A percentile compares a stretch with the other conserved stretches of the same genome.
Conservation (phyloP, 371 early-diverging fungal species). For the Actinomucor elegans region DNA sequence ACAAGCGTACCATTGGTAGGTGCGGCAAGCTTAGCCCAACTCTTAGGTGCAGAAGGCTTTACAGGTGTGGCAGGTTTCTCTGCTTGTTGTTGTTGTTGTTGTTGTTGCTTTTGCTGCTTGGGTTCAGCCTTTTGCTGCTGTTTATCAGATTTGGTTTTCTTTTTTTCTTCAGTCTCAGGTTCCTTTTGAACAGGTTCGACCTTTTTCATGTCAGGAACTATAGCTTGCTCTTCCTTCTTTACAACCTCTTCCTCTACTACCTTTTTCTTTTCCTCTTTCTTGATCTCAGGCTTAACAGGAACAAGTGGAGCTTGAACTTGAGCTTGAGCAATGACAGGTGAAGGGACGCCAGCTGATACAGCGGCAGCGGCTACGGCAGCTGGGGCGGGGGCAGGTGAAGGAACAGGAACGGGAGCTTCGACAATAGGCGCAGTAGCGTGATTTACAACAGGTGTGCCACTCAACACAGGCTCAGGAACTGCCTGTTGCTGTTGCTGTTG, state of each 20-base stretch:
- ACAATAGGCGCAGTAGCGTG: neutral
- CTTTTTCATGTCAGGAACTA: no score
- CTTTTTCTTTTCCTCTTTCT: neutral
- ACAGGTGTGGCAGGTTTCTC: constrained; percentile 1
- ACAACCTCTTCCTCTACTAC: neutral
- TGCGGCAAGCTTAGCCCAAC: constrained; percentile 46
- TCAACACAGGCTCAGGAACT: neutral
- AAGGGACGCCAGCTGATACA: neutral
- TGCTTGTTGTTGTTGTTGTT: constrained; percentile 3
- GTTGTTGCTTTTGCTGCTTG: constrained; percentile 6
- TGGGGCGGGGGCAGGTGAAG: neutral
- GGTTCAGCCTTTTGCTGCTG: neutral
- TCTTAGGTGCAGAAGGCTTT: constrained; percentile 35
- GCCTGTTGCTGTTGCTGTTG: constrained; percentile 14
- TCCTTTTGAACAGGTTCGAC: neutral
- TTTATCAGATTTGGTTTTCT: constrained; percentile 3
- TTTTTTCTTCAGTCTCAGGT: constrained; percentile 5
- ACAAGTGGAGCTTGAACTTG: neutral
- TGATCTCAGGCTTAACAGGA: neutral
- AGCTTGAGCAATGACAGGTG: neutral
- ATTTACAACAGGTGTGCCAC: neutral
- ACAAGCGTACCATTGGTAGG: neutral
- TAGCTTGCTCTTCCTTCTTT: constrained; percentile 7
- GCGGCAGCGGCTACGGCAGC: neutral
- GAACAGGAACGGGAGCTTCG: neutral